Conservation (phyloP, 192 early-diverging fungal species). For the Chytriomyces sp. region DNA sequence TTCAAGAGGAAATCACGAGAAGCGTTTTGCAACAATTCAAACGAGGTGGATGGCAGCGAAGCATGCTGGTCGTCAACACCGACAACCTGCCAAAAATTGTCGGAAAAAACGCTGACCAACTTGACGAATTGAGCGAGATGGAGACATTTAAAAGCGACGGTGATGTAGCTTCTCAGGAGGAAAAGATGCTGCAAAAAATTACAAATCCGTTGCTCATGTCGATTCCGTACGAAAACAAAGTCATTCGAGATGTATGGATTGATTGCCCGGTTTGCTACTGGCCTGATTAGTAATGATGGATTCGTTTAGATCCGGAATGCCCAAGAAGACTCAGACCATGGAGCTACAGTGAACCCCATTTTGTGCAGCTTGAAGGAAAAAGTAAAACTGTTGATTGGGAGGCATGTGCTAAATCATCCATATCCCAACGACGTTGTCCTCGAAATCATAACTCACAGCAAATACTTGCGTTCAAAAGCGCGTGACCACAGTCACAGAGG, state of each 20-base stretch:
- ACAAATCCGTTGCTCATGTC: background rate
- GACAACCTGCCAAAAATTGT: constrained; percentile 1
- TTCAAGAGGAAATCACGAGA: constrained; percentile 31
- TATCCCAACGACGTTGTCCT: background rate
- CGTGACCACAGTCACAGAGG: constrained; percentile 18
- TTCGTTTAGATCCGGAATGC: no score
- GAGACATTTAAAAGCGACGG: background rate
- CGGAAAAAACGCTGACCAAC: background rate
- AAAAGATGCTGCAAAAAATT: constrained; percentile 14
- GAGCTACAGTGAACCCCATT: no score
- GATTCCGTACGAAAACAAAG: constrained; percentile 28
- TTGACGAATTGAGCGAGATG: background rate
- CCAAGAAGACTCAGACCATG: no score
- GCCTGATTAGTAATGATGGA: no score
- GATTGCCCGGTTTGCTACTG: background rate
- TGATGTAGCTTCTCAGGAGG: background rate
- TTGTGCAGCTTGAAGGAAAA: no score
- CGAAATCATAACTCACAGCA: constrained; percentile 14
- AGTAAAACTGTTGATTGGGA: no score
- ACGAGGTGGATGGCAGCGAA: constrained; percentile 12
- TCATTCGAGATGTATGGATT: constrained; percentile 1
- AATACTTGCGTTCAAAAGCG: background rate
- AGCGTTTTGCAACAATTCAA: constrained; percentile 9
- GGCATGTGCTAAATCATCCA: background rate
- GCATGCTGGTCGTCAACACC: constrained; percentile 6